phyloP scores from a whole-genome alignment of 352 stramenopile species.

The Halophytophthora polymorphica region DNA sequence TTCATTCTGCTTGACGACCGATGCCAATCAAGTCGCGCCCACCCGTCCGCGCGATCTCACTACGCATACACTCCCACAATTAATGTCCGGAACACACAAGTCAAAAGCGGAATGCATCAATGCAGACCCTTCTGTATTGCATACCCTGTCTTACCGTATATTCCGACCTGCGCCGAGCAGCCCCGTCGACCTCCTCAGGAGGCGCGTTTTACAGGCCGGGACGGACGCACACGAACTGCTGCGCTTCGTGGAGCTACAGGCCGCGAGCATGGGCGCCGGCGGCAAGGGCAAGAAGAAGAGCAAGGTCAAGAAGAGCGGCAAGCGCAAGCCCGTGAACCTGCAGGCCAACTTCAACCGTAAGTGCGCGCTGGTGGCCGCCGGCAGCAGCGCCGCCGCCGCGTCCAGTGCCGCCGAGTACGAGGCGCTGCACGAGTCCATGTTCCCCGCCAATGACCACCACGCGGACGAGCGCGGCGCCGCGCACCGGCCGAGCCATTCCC shows the following conservation, averaged over 20 bases:
- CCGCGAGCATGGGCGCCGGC: constrained; percentile 36
- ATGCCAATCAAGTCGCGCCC: too few species aligned
- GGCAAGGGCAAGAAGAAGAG: constrained; percentile 58
- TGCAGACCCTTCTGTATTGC: too few species aligned
- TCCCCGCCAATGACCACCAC: constrained; percentile 63
- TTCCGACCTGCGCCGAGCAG: background rate
- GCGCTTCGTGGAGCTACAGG: constrained; percentile 1
- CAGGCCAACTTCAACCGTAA: constrained; percentile 85
- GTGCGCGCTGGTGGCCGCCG: constrained; percentile 31
- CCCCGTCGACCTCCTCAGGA: background rate
- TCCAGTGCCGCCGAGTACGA: constrained; percentile 15
- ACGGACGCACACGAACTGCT: background rate
- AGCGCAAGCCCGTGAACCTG: constrained; percentile 82
- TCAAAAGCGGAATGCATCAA: too few species aligned
- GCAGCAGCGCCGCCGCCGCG: background rate
- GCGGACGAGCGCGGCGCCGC: constrained; percentile 15
- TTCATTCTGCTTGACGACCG: too few species aligned
- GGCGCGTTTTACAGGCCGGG: too few species aligned
- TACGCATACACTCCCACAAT: too few species aligned
- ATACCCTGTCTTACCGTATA: too few species aligned
- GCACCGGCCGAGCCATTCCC: constrained; percentile 12
- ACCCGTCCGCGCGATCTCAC: too few species aligned
- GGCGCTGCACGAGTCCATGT: constrained; percentile 67
- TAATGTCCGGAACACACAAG: too few species aligned
- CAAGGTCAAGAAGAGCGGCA: constrained; percentile 66